A percentile compares a stretch with the other conserved stretches of the same genome.
Conservation (phyloP, 257 asterid species). For the Capsicum rhomboideum region DNA sequence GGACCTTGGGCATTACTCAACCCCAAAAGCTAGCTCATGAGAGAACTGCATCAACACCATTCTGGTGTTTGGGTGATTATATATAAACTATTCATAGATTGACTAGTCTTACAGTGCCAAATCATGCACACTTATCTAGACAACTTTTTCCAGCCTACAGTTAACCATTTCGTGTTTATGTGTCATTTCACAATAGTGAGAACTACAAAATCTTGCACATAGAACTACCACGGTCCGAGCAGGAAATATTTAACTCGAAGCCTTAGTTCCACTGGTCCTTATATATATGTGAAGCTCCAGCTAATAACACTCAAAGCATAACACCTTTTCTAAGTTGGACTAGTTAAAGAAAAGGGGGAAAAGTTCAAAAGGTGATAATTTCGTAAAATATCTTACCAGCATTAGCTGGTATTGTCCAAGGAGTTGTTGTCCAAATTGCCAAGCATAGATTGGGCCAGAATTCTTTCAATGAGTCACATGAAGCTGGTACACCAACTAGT, state of each 20-base stretch:
- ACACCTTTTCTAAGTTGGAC: not conserved
- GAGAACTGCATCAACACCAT: not conserved
- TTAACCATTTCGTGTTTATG: not conserved
- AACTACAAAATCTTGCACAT: not conserved
- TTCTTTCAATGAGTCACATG: conserved; percentile 47
- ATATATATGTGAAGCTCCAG: not conserved
- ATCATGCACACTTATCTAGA: not conserved
- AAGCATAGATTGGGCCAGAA: conserved; percentile 65
- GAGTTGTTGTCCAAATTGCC: conserved; percentile 98
- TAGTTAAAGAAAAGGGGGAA: not conserved
- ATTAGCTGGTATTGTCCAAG: conserved; percentile 99
- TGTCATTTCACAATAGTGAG: not conserved
- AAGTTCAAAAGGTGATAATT: not conserved
- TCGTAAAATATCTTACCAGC: conserved; percentile 47
- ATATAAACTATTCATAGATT: not conserved
- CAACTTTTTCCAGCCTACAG: not conserved
- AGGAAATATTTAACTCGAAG: not conserved
- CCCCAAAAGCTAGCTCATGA: not conserved
- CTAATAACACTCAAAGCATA: not conserved
- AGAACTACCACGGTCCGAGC: not conserved
- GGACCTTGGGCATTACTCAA: not conserved
- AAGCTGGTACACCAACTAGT: conserved; percentile 46
- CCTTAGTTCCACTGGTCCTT: not conserved
- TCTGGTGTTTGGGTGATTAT: not conserved
- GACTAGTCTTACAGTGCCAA: not conserved